These are phyloP conservation scores for Abrus precatorius DNA, from an alignment of 306 rosid species.

Conservation along the genomic window DNA sequence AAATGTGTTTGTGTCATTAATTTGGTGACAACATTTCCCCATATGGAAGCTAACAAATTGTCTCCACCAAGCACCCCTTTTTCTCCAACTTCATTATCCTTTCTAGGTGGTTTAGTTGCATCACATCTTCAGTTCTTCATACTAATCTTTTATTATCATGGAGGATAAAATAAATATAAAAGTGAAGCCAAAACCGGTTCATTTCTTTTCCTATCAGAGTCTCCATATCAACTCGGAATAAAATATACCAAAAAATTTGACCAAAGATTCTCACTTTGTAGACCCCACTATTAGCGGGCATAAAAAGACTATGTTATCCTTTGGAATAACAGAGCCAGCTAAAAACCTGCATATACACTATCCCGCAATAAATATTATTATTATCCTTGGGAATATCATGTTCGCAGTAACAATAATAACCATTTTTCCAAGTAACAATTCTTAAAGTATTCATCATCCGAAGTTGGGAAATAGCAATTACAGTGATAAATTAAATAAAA, in stretches of 20 bases:
- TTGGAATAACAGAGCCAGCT: constrained; percentile 38
- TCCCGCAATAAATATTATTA: neutral
- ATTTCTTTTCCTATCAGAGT: neutral
- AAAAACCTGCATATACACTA: neutral
- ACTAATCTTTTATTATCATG: neutral
- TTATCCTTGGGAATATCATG: constrained; percentile 40
- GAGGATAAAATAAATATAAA: too few relatives aligned
- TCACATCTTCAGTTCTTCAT: constrained; percentile 1
- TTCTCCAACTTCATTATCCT: constrained; percentile 20
- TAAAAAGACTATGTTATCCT: constrained; percentile 43
- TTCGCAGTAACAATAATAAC: too few relatives aligned
- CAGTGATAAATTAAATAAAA: neutral
- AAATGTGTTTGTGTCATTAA: constrained; percentile 15
- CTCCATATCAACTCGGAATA: neutral
- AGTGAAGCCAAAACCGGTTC: neutral
- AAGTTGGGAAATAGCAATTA: neutral
- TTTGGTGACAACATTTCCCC: constrained; percentile 44
- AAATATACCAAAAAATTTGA: neutral
- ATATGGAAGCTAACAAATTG: constrained; percentile 30
- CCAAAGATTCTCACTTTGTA: neutral
- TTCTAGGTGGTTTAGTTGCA: constrained; percentile 3
- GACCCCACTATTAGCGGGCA: constrained; percentile 1
- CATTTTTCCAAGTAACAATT: too few relatives aligned
- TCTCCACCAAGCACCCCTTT: constrained; percentile 15
- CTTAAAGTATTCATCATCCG: neutral